Conservation (phyloP, 192 early-diverging fungal species). For the Powellomyces hirtus region DNA sequence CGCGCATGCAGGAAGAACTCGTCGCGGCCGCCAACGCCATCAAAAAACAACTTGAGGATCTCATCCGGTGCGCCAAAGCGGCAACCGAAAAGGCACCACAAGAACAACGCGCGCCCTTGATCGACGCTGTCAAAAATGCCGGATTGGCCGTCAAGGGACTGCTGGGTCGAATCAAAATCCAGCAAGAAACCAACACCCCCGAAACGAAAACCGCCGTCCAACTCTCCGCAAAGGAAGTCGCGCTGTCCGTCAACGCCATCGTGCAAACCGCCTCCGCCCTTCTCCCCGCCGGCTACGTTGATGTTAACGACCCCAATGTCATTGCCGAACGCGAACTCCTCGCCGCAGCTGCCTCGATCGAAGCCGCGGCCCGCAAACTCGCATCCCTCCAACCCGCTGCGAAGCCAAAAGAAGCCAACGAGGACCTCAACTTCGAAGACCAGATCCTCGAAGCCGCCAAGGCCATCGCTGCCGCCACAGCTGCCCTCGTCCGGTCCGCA, state of each 20-base stretch:
- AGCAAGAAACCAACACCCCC: slow-evolving; percentile 22
- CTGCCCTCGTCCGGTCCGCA: slow-evolving; percentile 51
- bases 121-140: slow-evolving; percentile 36
- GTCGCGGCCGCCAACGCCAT: slow-evolving; percentile 40
- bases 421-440: slow-evolving; percentile 53
- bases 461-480: slow-evolving; percentile 51
- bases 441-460: slow-evolving; percentile 56
- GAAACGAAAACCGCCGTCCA: slow-evolving; percentile 38
- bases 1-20: slow-evolving; percentile 44
- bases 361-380: slow-evolving; percentile 56
- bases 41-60: slow-evolving; percentile 43
- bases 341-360: slow-evolving; percentile 52
- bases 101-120: slow-evolving; percentile 32
- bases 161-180: slow-evolving; percentile 26
- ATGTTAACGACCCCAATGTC: slow-evolving; percentile 60
- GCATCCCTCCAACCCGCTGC: slow-evolving; percentile 35
- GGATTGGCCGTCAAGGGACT: slow-evolving; percentile 33
- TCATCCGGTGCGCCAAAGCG: slow-evolving; percentile 52
- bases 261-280: slow-evolving; percentile 34
- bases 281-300: slow-evolving; percentile 54
- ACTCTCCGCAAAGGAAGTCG: slow-evolving; percentile 36
- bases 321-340: slow-evolving; percentile 59
- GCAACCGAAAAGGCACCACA: slow-evolving; percentile 49
- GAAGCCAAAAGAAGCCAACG: slow-evolving; percentile 21
- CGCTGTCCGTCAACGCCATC: slow-evolving; percentile 43